phyloP scores from a whole-genome alignment of 177 flowering plant species.

The Vitis hybrid region DNA sequence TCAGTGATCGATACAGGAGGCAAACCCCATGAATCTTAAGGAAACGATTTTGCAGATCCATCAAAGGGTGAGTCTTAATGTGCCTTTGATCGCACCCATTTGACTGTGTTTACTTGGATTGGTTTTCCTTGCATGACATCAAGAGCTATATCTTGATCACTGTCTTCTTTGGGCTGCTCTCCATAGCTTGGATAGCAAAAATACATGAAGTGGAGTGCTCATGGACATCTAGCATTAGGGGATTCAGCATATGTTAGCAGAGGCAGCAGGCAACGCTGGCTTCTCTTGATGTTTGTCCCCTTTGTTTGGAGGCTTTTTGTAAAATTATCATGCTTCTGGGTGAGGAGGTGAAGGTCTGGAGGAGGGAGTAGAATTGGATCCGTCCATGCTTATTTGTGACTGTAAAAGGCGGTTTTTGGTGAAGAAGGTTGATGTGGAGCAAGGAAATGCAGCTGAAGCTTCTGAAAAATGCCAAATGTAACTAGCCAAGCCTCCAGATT shows the following conservation, averaged over 20 bases:
- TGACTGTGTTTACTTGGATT: constrained; percentile 18
- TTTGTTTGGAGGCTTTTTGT: constrained; percentile 5
- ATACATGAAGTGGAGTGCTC: constrained; percentile 22
- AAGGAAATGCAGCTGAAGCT: constrained; percentile 2
- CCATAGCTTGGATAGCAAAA: constrained; percentile 8
- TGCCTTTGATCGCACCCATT: constrained; percentile 24
- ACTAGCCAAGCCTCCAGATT: no score
- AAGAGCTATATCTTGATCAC: neutral
- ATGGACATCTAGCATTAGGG: constrained; percentile 15
- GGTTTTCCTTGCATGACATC: constrained; percentile 3
- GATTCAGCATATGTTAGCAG: constrained; percentile 22
- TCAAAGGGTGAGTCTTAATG: constrained; percentile 11
- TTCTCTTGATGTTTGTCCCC: constrained; percentile 6
- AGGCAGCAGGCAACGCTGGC: constrained; percentile 20
- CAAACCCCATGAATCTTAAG: neutral
- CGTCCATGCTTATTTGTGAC: no score
- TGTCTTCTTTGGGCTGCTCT: neutral
- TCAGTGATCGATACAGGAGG: constrained; percentile 20
- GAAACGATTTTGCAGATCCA: constrained; percentile 9
- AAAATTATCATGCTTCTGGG: no score
- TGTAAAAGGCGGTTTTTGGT: constrained; percentile 3
- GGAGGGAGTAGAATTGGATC: no score
- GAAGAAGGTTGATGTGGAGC: constrained; percentile 17
- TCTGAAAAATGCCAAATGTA: no score
- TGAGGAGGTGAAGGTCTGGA: no score